Base-by-base conservation (phyloP, 2,329 filamentous ascomycete species). In the Verticillium isaacii region DNA sequence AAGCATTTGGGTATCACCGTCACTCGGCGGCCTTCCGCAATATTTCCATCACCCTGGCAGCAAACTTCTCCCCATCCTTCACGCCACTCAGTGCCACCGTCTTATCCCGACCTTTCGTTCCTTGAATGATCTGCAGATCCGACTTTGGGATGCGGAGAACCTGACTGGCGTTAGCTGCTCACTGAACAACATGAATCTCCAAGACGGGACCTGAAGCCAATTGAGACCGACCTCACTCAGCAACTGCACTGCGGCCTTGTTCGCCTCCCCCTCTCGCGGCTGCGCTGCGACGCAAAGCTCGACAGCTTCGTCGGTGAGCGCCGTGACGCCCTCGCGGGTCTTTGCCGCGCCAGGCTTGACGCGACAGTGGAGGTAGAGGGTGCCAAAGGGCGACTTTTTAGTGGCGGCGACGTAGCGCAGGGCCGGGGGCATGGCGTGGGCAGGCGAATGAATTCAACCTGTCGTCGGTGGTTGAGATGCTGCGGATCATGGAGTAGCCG, bases 331-430 rank as follows among this genome's bases (percentile, higher is more conserved):
- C 67, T 90, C 83, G 37, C 87, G 82, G 29, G 78, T 78, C 32
- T 83, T 85, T 70, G 79, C 86, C 14, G 85, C 83, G 3, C 88
- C 86, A 0, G 89, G 86, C 64, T 89, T 90, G 61, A 92, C 84
- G 66, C 84, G 85, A 70, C 89, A 90, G 32, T 83, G 79, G 36
- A 92, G 75, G 60, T 87, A 83, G 19, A 92, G 72, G 2, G 74
- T 78, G 29, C 75, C 77, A 4, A 74, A 63, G 32, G 75, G 68
- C 0, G 79, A 77, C 62, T 81, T 84, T 58, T 78, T 80, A 57
- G 80, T 73, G 3, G 77, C 77, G 3, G 79, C 75, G 56, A 85
- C 76, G 66, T 82, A 84, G 56, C 77, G 76, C 58, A 83, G 75
- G 56, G 79, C 70, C 2, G 62, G 25, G 1, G 62, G 32, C 63